Percentiles rank a stretch among this genome's conserved stretches.
Conservation (phyloP, 495 filamentous ascomycete species). For the Daldinia childiae region DNA sequence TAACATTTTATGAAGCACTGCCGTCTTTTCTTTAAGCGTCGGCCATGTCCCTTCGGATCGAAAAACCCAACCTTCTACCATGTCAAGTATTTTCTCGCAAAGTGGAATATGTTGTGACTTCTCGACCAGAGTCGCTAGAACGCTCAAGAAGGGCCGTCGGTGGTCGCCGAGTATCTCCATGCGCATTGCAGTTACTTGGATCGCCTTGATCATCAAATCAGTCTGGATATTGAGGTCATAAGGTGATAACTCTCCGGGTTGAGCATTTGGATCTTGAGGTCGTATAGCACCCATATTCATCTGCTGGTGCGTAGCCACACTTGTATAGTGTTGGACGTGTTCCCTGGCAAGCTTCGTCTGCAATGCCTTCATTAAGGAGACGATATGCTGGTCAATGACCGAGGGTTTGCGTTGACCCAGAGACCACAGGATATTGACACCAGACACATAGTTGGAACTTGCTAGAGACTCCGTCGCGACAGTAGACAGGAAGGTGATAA, state of each 20-base stretch:
- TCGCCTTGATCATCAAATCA: constrained; percentile 88
- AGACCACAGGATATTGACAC: constrained; percentile 91
- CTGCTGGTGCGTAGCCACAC: constrained; percentile 56
- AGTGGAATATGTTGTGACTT: constrained; percentile 85
- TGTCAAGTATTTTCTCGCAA: constrained; percentile 88
- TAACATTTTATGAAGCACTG: constrained; percentile 96
- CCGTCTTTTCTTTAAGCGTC: constrained; percentile 96
- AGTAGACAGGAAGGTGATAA: constrained; percentile 79
- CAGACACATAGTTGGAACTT: constrained; percentile 79
- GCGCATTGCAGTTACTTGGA: constrained; percentile 87
- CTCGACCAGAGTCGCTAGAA: constrained; percentile 92
- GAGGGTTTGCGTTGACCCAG: constrained; percentile 82
- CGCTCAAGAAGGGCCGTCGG: constrained; percentile 90
- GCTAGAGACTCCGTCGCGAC: constrained; percentile 85
- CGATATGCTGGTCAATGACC: constrained; percentile 88
- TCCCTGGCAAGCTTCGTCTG: constrained; percentile 93
- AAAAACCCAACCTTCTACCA: constrained; percentile 98
- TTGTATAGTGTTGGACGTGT: constrained; percentile 80
- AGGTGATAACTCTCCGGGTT: constrained; percentile 67
- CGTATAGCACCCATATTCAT: constrained; percentile 53
- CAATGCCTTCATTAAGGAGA: constrained; percentile 89
- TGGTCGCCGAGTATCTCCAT: constrained; percentile 96
- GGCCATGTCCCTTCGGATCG: constrained; percentile 91
- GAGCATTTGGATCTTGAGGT: constrained; percentile 58
- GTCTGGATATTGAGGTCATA: constrained; percentile 87